Base-by-base conservation (phyloP, 306 rosid species). In the Myrica gale region DNA sequence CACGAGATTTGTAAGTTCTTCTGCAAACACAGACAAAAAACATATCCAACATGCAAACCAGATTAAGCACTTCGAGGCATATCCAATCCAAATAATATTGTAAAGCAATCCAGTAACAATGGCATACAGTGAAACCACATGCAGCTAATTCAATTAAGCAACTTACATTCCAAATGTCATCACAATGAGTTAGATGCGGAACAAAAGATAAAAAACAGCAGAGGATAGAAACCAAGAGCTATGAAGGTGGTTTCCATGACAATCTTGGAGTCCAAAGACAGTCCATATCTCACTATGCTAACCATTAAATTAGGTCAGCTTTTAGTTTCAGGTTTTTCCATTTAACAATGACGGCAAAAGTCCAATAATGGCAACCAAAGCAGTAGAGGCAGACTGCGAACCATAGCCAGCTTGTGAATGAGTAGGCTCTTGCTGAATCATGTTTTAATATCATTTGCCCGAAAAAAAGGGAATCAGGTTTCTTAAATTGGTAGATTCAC, bases 1-100 rank as follows among this genome's bases (percentile, higher is more conserved):
- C 67, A 63, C 82, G 72, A 62, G 84, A 68, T 82, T 82, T 90
- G 75, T 80, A 95, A 46, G 85, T 92, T 76, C 99, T 95, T 71
- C 99, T 95, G 89, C 87, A 78, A 70, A 72, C 58, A 85, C 66
- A 4, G 17, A 72, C 47, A 71, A 84, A 79, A 79, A 79, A 5
- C 63, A 78, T 68, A 55, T 50, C 32, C 54, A 79, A 48, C 77
- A 39, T 32, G 52, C 15, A 58, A 5, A 54, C 6, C 48, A 80
- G 57, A 74, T 74, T 51, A 52, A 71, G 57, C 52, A 48, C 66
- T 26, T 56, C 46, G 43, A 67, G 46, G 63, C 26, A 72, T 41
- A 32, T 66, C 46, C 66, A 10, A 58, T 44, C 46, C 54, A 26
- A 20, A 16, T 42, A 50, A 19, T n/a, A 16, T 58, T 15, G 44